These are phyloP conservation scores for Alternaria metachromatica DNA, from an alignment of 2,329 filamentous ascomycete genomes.

Conservation along the genomic window DNA sequence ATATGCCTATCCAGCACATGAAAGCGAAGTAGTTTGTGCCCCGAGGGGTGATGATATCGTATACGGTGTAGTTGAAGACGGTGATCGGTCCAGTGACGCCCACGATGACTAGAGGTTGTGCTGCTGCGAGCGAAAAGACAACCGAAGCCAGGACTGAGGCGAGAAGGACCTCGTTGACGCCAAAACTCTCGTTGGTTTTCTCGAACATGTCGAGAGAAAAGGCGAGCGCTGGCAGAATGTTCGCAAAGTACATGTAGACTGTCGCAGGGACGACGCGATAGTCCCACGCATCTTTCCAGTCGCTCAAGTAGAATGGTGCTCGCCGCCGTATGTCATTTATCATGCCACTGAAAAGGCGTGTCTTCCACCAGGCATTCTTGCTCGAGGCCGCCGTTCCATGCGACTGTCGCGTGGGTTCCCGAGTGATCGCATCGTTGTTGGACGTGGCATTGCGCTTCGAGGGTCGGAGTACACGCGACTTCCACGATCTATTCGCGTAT, in stretches of 20 bases:
- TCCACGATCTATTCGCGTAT: slow-evolving; percentile 26
- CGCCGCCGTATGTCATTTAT: slow-evolving; percentile 76
- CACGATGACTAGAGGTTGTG: slow-evolving; percentile 88
- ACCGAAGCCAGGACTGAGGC: slow-evolving; percentile 82
- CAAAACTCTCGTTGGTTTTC: slow-evolving; percentile 82
- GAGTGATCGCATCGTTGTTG: slow-evolving; percentile 14
- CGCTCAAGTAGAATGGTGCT: slow-evolving; percentile 78
- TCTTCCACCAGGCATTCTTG: slow-evolving; percentile 70
- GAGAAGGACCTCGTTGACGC: slow-evolving; percentile 90
- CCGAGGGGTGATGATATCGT: slow-evolving; percentile 80
- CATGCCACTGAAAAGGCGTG: slow-evolving; percentile 80
- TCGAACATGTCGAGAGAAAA: slow-evolving; percentile 95
- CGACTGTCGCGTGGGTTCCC: slow-evolving; percentile 24
- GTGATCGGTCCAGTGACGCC: slow-evolving; percentile 93
- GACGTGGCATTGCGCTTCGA: slow-evolving; percentile 4
- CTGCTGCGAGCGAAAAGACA: slow-evolving; percentile 79
- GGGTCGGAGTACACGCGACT: slow-evolving; percentile 16
- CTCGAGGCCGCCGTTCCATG: slow-evolving; percentile 19
- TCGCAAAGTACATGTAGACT: slow-evolving; percentile 93
- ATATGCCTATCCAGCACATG: slow-evolving; percentile 91
- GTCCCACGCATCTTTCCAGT: slow-evolving; percentile 88
- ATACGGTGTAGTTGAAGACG: slow-evolving; percentile 93
- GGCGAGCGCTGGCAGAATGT: slow-evolving; percentile 85
- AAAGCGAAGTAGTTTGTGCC: slow-evolving; percentile 86
- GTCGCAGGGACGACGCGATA: slow-evolving; percentile 88